Conservation (phyloP, 306 rosid species). For the Spatholobus suberectus region DNA sequence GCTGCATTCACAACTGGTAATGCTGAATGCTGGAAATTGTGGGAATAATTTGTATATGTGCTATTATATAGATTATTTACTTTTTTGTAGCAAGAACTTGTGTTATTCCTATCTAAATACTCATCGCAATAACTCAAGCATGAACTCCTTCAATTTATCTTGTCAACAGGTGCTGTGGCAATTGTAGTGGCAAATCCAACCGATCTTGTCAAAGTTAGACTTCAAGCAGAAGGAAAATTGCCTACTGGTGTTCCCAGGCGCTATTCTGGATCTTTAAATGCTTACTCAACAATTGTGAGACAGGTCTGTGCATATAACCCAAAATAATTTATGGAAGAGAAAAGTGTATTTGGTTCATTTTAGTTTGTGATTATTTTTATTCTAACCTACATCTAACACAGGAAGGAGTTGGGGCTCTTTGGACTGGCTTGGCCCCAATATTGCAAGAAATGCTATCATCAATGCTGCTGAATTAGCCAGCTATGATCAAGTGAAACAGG, state of each 20-base stretch:
- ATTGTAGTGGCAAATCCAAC: conserved; percentile 93
- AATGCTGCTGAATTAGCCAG: conserved; percentile 99
- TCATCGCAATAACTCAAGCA: conserved; percentile 1
- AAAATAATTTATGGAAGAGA: conserved; percentile 9
- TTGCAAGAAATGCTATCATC: conserved; percentile 95
- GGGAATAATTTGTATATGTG: background rate
- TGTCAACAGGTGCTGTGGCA: conserved; percentile 77
- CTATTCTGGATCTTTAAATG: conserved; percentile 92
- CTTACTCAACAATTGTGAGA: conserved; percentile 87
- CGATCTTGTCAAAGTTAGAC: conserved; percentile 97
- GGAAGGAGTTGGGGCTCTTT: conserved; percentile 94
- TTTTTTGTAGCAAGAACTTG: conserved; percentile 18
- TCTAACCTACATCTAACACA: conserved; percentile 38
- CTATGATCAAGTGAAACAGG: conserved; percentile 99
- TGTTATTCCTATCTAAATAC: conserved; percentile 3
- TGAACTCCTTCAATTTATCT: conserved; percentile 4
- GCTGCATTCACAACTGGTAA: conserved; percentile 95
- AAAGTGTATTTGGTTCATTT: background rate
- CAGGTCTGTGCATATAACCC: conserved; percentile 69
- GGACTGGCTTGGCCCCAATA: conserved; percentile 97
- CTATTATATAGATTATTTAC: conserved; percentile 7
- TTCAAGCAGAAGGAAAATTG: conserved; percentile 95
- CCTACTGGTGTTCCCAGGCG: conserved; percentile 95
- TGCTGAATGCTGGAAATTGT: conserved; percentile 36
- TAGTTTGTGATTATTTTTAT: conserved; percentile 7